Evolutionary conservation across 305 asterid genomes (phyloP).

Genomic region (Fraxinus albicans): DNA sequence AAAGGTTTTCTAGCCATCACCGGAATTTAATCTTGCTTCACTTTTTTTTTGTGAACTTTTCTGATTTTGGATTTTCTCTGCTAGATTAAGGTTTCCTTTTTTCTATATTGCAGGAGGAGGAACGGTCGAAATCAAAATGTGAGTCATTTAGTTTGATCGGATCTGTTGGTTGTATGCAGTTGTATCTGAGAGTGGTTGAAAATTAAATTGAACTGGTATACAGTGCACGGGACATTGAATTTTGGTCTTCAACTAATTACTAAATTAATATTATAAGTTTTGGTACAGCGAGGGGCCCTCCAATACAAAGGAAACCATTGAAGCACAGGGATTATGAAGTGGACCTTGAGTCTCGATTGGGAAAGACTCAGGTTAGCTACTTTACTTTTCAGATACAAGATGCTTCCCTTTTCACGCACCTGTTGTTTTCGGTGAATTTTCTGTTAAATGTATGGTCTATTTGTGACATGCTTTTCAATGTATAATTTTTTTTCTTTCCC

Average conservation of each 20-base stretch:
- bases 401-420: conserved; percentile 2
- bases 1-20: conserved; percentile 36
- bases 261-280: conserved; percentile 9
- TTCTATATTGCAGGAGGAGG: conserved; percentile 57
- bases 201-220: conserved; percentile 4
- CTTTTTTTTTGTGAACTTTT: neutral
- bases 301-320: conserved; percentile 89
- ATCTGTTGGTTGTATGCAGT: neutral
- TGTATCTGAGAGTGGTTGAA: conserved; percentile 1
- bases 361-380: conserved; percentile 81
- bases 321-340: conserved; percentile 97
- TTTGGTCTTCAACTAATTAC: conserved; percentile 7
- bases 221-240: conserved; percentile 2
- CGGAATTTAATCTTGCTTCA: neutral
- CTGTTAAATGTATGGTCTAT: conserved; percentile 1
- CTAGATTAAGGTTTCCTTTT: conserved; percentile 7
- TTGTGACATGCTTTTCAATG: neutral
- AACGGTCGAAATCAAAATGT: conserved; percentile 63
- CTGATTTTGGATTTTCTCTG: neutral
- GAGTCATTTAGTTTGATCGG: conserved; percentile 24
- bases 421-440: neutral
- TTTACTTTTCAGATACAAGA: conserved; percentile 5
- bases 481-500: neutral
- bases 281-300: conserved; percentile 84
- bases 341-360: conserved; percentile 95